Evolutionary conservation across 2,329 filamentous ascomycete genomes (phyloP).

Genomic region (Hypoxylon sp.): DNA sequence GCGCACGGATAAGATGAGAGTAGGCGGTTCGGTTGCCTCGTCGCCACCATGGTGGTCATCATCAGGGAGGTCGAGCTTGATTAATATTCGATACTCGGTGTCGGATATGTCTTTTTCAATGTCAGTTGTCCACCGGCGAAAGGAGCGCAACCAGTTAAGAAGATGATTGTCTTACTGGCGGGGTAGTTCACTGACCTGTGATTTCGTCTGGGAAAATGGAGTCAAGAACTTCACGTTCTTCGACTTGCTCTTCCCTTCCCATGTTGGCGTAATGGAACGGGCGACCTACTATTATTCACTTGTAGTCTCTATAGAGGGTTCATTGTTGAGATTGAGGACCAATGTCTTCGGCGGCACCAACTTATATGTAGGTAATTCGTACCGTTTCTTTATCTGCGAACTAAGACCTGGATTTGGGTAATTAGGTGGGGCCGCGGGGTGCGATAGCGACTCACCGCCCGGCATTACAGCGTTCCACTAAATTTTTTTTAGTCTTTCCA

Average conservation of each 20-base stretch:
- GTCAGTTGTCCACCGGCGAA: neutral
- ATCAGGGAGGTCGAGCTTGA: constrained; percentile 83
- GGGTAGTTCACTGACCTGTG: constrained; percentile 71
- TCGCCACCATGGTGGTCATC: constrained; percentile 76
- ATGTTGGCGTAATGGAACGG: constrained; percentile 58
- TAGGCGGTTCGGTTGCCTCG: constrained; percentile 74
- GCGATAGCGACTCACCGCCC: constrained; percentile 43
- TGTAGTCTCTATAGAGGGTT: constrained; percentile 8
- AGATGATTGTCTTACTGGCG: constrained; percentile 24
- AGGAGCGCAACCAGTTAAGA: neutral
- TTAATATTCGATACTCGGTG: constrained; percentile 86
- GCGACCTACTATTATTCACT: neutral
- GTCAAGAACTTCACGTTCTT: constrained; percentile 97
- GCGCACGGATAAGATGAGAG: constrained; percentile 84
- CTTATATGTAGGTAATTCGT: constrained; percentile 24
- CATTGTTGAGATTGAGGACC: constrained; percentile 13
- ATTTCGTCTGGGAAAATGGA: constrained; percentile 99
- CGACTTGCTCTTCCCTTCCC: constrained; percentile 88
- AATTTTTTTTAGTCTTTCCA: constrained; percentile 36
- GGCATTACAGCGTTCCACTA: constrained; percentile 42
- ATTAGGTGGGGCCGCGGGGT: constrained; percentile 35
- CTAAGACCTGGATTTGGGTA: neutral
- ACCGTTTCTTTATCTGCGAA: constrained; percentile 20
- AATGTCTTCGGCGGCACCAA: constrained; percentile 12
- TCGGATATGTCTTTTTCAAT: constrained; percentile 82